phyloP scores from a whole-genome alignment of 495 filamentous ascomycete genomes.

The Collariella sp. region DNA sequence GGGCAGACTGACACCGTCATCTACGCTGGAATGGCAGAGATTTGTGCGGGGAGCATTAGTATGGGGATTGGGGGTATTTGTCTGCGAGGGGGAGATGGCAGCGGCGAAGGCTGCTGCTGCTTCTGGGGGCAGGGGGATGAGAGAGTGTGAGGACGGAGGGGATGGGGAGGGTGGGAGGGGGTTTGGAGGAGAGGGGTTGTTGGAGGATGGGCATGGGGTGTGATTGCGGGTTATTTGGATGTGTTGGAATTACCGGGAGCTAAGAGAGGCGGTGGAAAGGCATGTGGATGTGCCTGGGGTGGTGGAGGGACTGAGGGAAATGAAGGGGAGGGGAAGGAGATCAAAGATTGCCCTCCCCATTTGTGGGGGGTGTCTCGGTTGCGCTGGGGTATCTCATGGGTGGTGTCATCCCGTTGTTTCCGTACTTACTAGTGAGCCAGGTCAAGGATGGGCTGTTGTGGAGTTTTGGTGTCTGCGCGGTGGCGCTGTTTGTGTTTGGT shows the following conservation, averaged over 20 bases:
- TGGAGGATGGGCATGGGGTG: background rate
- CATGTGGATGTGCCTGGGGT: no score
- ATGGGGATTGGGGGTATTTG: slow-evolving; percentile 67
- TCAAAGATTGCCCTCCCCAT: no score
- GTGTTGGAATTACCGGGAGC: background rate
- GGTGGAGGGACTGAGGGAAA: no score
- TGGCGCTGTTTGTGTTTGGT: slow-evolving; percentile 66
- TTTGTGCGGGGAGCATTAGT: slow-evolving; percentile 58
- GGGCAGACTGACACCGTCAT: slow-evolving; percentile 57
- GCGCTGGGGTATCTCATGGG: slow-evolving; percentile 66
- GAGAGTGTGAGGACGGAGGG: background rate
- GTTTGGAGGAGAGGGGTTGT: background rate
- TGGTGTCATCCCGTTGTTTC: slow-evolving; percentile 63
- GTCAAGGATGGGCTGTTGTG: slow-evolving; percentile 54
- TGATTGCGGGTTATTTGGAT: background rate
- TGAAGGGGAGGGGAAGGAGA: no score
- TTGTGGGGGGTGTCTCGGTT: slow-evolving; percentile 43
- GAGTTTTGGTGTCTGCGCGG: slow-evolving; percentile 60
- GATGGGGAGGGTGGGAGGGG: slow-evolving; percentile 4
- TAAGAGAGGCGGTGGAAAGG: slow-evolving; percentile 14
- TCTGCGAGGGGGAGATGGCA: slow-evolving; percentile 37
- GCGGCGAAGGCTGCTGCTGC: no score
- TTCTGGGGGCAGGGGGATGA: no score
- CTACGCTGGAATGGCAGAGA: slow-evolving; percentile 59
- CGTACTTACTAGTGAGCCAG: slow-evolving; percentile 63